Percentiles rank a stretch among this genome's conserved stretches.
Evolutionary conservation across 257 asterid species (phyloP).

Genomic region (Verbascum thapsus): DNA sequence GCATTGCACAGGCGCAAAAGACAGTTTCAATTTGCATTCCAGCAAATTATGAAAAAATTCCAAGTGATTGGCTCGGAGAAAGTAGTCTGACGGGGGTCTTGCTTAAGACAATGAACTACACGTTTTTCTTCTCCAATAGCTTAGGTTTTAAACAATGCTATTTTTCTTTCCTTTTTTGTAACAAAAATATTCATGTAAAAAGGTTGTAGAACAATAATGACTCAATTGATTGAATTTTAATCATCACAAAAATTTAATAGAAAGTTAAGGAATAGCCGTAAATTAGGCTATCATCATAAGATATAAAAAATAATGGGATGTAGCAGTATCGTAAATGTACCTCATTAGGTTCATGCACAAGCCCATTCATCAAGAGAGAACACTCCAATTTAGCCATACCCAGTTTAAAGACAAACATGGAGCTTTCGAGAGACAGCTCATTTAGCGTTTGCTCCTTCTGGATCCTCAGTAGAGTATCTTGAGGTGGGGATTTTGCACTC

Average conservation of each 20-base stretch:
- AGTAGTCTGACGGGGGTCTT: too few species aligned
- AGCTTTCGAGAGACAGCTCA: constrained; percentile 70
- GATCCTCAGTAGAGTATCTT: constrained; percentile 76
- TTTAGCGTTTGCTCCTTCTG: constrained; percentile 67
- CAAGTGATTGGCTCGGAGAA: too few species aligned
- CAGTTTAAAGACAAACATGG: constrained; percentile 79
- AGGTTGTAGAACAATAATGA: neutral
- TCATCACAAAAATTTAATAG: constrained; percentile 4
- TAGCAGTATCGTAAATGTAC: constrained; percentile 40
- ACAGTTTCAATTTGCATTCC: neutral
- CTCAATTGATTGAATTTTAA: constrained; percentile 2
- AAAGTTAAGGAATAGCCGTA: constrained; percentile 5
- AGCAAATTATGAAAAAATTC: constrained; percentile 1
- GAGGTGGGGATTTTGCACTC: constrained; percentile 78
- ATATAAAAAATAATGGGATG: neutral
- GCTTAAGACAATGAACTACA: neutral
- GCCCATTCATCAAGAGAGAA: constrained; percentile 93
- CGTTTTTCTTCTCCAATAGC: neutral
- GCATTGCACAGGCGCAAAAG: neutral
- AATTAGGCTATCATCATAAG: constrained; percentile 15
- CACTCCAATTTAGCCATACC: constrained; percentile 82
- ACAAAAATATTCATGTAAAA: constrained; percentile 9
- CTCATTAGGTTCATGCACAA: constrained; percentile 87
- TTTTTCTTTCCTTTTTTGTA: neutral
- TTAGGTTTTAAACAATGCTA: constrained; percentile 7